phyloP scores from a whole-genome alignment of 78 protist genomes.

The Mastigamoeba balamuthi region DNA sequence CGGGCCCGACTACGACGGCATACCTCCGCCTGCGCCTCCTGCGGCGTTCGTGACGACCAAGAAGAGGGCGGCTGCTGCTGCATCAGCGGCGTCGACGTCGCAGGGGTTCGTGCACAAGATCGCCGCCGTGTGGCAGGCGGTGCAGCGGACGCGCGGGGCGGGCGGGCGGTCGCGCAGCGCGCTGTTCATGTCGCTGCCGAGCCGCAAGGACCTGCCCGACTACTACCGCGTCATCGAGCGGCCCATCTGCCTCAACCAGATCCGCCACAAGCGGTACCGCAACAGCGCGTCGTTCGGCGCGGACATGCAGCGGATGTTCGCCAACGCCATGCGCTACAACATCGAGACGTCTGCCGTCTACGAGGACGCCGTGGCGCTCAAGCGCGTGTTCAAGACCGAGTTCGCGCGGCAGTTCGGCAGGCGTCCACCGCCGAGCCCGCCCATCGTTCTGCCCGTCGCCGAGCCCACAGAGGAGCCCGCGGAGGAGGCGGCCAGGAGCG shows the following conservation, averaged over 20 bases:
- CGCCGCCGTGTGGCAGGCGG: conserved; percentile 1
- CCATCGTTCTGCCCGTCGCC: no score
- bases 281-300: conserved; percentile 16
- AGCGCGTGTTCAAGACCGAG: no score
- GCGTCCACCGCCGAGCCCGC: no score
- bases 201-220: conserved; percentile 33
- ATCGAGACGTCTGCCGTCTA: conserved; percentile 20
- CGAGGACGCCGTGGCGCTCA: conserved; percentile 30
- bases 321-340: conserved; percentile 35
- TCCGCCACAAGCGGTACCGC: conserved; percentile 6
- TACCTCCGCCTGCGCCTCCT: no score
- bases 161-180: conserved; percentile 28
- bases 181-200: conserved; percentile 25
- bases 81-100: no score
- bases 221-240: conserved; percentile 30
- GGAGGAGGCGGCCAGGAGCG: no score
- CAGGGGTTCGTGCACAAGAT: no score
- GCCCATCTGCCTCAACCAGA: conserved; percentile 40
- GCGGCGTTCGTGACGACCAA: no score
- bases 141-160: conserved; percentile 2
- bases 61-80: no score
- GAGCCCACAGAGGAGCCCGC: no score
- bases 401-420: no score
- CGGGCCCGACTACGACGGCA: no score
- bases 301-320: conserved; percentile 18